Evolutionary conservation across 2,329 filamentous ascomycete species (phyloP), one percentile per base, ranked within the genome.

Genomic region (Sporothrix inflata): DNA sequence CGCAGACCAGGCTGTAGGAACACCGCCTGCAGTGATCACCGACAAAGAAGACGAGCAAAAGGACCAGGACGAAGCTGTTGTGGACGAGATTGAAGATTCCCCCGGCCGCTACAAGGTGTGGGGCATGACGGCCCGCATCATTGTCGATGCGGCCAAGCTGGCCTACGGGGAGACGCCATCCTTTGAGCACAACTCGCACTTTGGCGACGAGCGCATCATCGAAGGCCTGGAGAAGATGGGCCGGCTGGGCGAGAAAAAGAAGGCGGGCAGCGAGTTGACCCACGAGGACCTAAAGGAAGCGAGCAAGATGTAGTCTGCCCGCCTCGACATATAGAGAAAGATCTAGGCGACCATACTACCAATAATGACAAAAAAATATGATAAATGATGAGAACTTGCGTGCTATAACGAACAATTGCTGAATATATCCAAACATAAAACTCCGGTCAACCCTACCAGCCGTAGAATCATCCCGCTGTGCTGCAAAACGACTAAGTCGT

Each of bases 81-180:
- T 79, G 24, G 74, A 76, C 30, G 73, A 73, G 34, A 74, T 74
- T 38, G 75, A 74, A 82, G 82, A 86, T 73, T 80, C 81, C 12
- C 78, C 81, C 4, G 84, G 84, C 2, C 85, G 92, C 49, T 97
- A 96, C 82, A 90, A 92, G 76, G 94, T 98, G 4, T 98, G 94
- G 88, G 95, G 95, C 19, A 95, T 98, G 93, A 98, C 95, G 70
- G 95, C 94, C 2, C 85, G 94, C 69, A 95, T 98, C 71, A 80
- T 98, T 71, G 93, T 98, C 5, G 95, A 98, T 82, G 91, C 92
- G 4, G 94, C 95, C 45, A 86, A 93, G 74, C 86, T 97, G 21
- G 95, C 94, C 24, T 98, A 96, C 79, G 91, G 83, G 1, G 87
- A 92, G 82, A 89, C 93, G 79, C 95, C 95, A 4, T 91, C 94